Conservation (phyloP, 805 yeast species). For the Yarrowia bubula region DNA sequence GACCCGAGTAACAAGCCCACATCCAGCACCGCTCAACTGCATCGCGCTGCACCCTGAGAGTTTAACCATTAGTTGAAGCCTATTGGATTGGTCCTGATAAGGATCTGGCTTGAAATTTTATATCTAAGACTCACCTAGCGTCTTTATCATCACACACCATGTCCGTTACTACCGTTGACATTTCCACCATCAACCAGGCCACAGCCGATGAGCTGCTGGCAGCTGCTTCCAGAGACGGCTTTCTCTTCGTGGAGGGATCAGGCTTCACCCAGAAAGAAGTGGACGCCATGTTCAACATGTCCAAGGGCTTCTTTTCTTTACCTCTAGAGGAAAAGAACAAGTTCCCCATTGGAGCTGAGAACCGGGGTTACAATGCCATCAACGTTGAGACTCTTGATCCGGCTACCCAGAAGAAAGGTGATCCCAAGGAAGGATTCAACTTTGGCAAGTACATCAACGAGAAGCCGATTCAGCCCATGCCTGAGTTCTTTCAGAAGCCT, state of each 20-base stretch:
- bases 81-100: neutral
- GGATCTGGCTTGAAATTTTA: neutral
- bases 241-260: slow-evolving; percentile 65
- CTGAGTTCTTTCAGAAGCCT: slow-evolving; percentile 49
- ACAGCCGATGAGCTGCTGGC: slow-evolving; percentile 53
- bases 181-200: slow-evolving; percentile 44
- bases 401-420: slow-evolving; percentile 42
- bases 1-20: slow-evolving; percentile 14
- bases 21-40: neutral
- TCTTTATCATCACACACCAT: neutral
- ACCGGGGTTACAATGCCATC: slow-evolving; percentile 59
- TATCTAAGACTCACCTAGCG: neutral
- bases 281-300: slow-evolving; percentile 48
- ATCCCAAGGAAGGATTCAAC: slow-evolving; percentile 58
- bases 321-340: slow-evolving; percentile 52
- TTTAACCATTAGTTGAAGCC: slow-evolving; percentile 2
- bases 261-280: slow-evolving; percentile 59
- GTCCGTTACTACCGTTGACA: slow-evolving; percentile 46
- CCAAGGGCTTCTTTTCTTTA: slow-evolving; percentile 51
- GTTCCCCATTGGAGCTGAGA: slow-evolving; percentile 52
- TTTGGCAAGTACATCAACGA: slow-evolving; percentile 58
- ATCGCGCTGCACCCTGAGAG: neutral
- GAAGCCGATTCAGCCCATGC: slow-evolving; percentile 45
- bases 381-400: slow-evolving; percentile 53
- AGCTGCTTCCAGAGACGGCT: slow-evolving; percentile 65